Conservation (phyloP, 2,329 filamentous ascomycete genomes). For the Exophiala viscosa region DNA sequence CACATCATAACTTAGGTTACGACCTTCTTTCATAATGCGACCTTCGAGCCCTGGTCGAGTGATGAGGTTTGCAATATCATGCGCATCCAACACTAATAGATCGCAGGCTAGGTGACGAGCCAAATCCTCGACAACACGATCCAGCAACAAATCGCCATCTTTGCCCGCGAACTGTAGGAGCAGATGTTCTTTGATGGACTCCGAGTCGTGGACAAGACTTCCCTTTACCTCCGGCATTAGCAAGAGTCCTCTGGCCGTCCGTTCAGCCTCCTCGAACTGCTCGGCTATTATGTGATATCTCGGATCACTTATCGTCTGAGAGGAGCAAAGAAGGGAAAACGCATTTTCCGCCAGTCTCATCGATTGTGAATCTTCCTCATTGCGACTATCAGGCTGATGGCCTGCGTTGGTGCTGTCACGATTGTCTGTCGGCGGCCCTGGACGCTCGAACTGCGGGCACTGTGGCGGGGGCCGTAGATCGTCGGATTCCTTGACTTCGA, state of each 20-base stretch:
- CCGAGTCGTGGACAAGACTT: slow-evolving; percentile 41
- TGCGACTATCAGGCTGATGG: not conserved
- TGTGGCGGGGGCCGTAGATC: too few relatives aligned
- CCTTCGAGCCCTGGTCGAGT: slow-evolving; percentile 18
- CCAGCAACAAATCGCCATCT: slow-evolving; percentile 53
- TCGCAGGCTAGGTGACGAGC: slow-evolving; percentile 54
- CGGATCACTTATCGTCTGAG: too few relatives aligned
- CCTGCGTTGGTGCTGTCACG: not conserved
- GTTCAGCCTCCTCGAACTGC: slow-evolving; percentile 25
- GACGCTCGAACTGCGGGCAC: too few relatives aligned
- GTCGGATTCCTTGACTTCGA: not conserved
- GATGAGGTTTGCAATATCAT: slow-evolving; percentile 45
- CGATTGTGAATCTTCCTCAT: not conserved
- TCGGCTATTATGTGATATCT: slow-evolving; percentile 24
- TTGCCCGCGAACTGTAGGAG: slow-evolving; percentile 58
- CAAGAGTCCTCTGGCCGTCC: slow-evolving; percentile 25
- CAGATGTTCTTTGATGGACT: slow-evolving; percentile 53
- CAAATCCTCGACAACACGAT: slow-evolving; percentile 60
- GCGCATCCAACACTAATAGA: slow-evolving; percentile 43
- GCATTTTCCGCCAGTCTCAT: too few relatives aligned
- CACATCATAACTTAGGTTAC: slow-evolving; percentile 28
- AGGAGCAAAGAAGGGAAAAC: too few relatives aligned
- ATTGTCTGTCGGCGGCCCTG: not conserved
- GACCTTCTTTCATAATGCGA: slow-evolving; percentile 11
- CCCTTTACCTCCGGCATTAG: slow-evolving; percentile 10